Conservation (phyloP, 768 basidiomycete genomes). For the Floccularia luteovirens region DNA sequence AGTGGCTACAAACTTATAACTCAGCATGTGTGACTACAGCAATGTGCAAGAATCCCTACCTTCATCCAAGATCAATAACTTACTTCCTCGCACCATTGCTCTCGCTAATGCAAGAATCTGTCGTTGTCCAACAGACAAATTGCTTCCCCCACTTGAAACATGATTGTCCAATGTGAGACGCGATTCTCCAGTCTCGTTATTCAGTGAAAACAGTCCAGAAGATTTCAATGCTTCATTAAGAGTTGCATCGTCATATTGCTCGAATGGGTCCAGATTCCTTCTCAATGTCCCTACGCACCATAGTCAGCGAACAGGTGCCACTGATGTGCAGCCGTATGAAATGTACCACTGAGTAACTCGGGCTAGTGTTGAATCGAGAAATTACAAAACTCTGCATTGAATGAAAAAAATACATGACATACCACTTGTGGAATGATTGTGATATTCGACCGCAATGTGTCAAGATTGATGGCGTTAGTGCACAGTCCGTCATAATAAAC, state of each 20-base stretch:
- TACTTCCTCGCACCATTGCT: slow-evolving; percentile 46
- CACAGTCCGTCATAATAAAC: slow-evolving; percentile 44
- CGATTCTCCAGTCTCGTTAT: slow-evolving; percentile 36
- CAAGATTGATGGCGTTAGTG: slow-evolving; percentile 39
- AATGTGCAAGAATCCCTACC: slow-evolving; percentile 19
- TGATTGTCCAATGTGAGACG: slow-evolving; percentile 33
- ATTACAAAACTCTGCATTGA: background rate
- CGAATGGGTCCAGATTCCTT: slow-evolving; percentile 53
- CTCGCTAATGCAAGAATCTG: slow-evolving; percentile 58
- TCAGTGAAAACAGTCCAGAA: slow-evolving; percentile 22
- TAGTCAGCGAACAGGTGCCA: background rate
- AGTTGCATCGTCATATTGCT: slow-evolving; percentile 36
- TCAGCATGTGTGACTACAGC: background rate
- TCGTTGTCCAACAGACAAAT: slow-evolving; percentile 64
- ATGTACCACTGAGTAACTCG: slow-evolving; percentile 30
- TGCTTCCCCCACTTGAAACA: slow-evolving; percentile 43
- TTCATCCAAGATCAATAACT: slow-evolving; percentile 52
- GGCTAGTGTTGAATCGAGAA: slow-evolving; percentile 12
- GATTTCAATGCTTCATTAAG: slow-evolving; percentile 24
- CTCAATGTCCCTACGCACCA: slow-evolving; percentile 26
- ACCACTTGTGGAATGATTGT: slow-evolving; percentile 47
- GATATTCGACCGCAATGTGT: slow-evolving; percentile 41
- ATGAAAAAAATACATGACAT: slow-evolving; percentile 5
- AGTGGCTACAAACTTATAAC: slow-evolving; percentile 17
- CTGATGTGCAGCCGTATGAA: background rate